Base-by-base conservation (phyloP, 1,284 basidiomycete genomes). In the Athelia sp. region DNA sequence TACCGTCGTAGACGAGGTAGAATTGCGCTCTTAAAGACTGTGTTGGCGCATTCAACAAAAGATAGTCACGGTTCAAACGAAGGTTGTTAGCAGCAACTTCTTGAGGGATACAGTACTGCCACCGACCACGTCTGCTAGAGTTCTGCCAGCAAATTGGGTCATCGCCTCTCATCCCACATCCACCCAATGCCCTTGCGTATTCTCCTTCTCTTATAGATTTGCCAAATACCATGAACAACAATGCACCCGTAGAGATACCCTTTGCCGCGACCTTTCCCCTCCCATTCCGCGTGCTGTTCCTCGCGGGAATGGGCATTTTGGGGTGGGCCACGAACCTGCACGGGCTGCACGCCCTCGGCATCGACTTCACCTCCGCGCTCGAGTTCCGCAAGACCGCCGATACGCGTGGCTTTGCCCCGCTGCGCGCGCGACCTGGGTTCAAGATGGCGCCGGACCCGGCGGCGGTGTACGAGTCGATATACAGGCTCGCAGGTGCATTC, bases 271-370 rank as follows among this genome's bases (percentile, higher is more conserved):
- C 72, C 9, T 90, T 91, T 61, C 91, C 91, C 8, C 74, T 93
- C 4, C 90, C 91, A 3, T 90, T 91, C 64, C 84, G 91, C 52
- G 87, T 90, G 26, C 75, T 92, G 50, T 76, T 81, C 56, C 75
- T 94, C 50, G 68, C 81, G 51, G 84, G 85, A 23, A 57, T 88
- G 46, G 87, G 88, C 31, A 75, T 90, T 50, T 63, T 91, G 9
- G 81, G 82, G 49, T 93, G 90, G 90, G 92, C 91, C 0, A 81
- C 84, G 31, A 97, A 97, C 67, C 70, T 97, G 4, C 93, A 97
- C 66, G 80, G 88, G 43, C 79, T 97, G 35, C 73, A 85, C 55
- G 54, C 75, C 3, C 71, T 87, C n/a, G 84, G 87, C 14, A 70
- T 97, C 38, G 91, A 97, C 64, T 82, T 80, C 1, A 72, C 79